Evolutionary conservation across 768 basidiomycete species (phyloP), one percentile per base, ranked within the genome.

Genomic region (Tylopilus cervinicoccineus): DNA sequence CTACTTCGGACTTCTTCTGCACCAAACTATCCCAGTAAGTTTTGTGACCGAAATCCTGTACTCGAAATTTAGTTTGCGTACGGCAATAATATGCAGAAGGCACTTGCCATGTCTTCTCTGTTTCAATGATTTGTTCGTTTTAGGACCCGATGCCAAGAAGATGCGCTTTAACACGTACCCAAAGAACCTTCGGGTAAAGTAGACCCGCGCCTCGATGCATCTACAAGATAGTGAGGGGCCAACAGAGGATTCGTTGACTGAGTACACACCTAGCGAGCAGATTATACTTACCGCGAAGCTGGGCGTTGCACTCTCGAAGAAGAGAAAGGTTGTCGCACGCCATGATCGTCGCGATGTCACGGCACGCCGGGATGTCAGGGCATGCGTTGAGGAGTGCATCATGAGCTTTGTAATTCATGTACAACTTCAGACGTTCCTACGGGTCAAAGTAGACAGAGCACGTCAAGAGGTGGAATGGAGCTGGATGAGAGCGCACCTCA

Each of bases 21-120:
- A 69, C 54, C 10, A 72, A 65, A 47, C 34, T 55, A 32, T 66
- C 63, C 68, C 70, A 69, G 51, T 64, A 73, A 2, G 58, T 55
- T 52, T 66, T 70, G 45, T 72, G 72, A 17, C 71, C 72, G 47
- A 72, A 70, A 49, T 73, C 72, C 69, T 72, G 32, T 31, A 17
- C n/a, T 38, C 33, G 31, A 38, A 26, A 7, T 24, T 46, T 13
- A 44, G 19, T 20, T 38, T 16, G 19, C 22, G n/a, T 11, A 12
- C 7, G 8, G 29, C 16, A 10, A 31, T 13, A 31, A 23, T 6
- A 17, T 13, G 14, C 14, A 17, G 23, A 49, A 24, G 12, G 11
- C 4, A 31, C 33, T 37, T 45, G 38, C 62, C 64, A 63, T 63
- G 28, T 63, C 64, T 38, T 60, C 44, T 5, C 58, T 63, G 40